Evolutionary conservation across 129 eudicot genomes (phyloP).

Genomic region (Pittosporum tobira): DNA sequence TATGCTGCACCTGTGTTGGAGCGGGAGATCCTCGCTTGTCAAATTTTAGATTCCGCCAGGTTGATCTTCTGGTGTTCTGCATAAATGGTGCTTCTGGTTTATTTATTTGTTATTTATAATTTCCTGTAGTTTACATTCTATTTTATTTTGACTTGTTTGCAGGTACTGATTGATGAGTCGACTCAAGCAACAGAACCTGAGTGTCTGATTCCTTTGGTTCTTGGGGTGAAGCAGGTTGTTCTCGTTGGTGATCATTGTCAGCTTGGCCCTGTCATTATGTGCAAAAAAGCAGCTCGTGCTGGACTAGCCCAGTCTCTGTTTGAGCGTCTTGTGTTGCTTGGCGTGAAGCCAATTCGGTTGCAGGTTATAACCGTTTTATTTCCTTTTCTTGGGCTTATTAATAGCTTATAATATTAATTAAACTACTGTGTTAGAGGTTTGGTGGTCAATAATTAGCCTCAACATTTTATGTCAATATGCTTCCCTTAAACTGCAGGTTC

Average conservation of each 20-base stretch:
- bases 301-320: constrained; percentile 77
- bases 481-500: constrained; percentile 54
- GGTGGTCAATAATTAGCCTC: neutral
- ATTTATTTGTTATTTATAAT: neutral
- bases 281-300: constrained; percentile 92
- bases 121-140: neutral
- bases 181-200: constrained; percentile 83
- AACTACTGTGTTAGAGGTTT: neutral
- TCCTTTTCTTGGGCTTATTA: neutral
- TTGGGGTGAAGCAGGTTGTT: constrained; percentile 82
- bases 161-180: constrained; percentile 90
- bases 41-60: constrained; percentile 83
- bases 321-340: constrained; percentile 77
- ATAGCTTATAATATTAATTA: neutral
- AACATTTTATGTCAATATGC: neutral
- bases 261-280: constrained; percentile 90
- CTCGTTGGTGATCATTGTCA: constrained; percentile 91
- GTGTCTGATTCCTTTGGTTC: constrained; percentile 78
- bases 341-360: constrained; percentile 73
- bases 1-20: constrained; percentile 87
- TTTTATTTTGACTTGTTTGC: neutral
- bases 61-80: constrained; percentile 1
- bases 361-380: constrained; percentile 33
- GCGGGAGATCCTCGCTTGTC: constrained; percentile 87
- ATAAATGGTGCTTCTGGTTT: neutral